Evolutionary conservation across 2,329 filamentous ascomycete species (phyloP).

Genomic region (Magnaporthiopsis rhizophila): DNA sequence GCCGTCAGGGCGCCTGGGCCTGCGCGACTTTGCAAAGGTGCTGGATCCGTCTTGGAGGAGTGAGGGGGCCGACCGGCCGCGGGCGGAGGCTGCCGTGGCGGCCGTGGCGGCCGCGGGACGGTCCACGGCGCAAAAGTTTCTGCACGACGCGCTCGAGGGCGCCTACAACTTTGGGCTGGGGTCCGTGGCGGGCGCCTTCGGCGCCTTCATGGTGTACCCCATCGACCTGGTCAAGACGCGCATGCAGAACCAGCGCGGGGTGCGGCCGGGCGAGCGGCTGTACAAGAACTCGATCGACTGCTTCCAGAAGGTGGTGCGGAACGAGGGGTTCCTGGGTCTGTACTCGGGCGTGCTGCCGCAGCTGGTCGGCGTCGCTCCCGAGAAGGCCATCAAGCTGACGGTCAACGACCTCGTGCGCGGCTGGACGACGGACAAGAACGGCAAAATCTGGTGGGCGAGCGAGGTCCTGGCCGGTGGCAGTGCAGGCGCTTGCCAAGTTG

Average conservation of each 20-base stretch:
- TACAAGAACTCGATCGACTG: slow-evolving; percentile 99
- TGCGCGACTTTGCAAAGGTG: slow-evolving; percentile 87
- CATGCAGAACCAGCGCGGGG: slow-evolving; percentile 91
- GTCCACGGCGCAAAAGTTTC: slow-evolving; percentile 44
- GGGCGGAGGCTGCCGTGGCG: slow-evolving; percentile 32
- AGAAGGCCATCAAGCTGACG: slow-evolving; percentile 98
- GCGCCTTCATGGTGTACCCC: slow-evolving; percentile 98
- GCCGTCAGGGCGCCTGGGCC: slow-evolving; percentile 73
- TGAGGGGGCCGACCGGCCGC: slow-evolving; percentile 23
- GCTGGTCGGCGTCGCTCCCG: slow-evolving; percentile 93
- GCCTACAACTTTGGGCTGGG: slow-evolving; percentile 86
- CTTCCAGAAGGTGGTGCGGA: slow-evolving; percentile 83
- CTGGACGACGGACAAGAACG: slow-evolving; percentile 65
- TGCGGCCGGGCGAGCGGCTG: slow-evolving; percentile 72
- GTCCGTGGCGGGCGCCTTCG: slow-evolving; percentile 87
- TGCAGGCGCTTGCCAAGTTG: slow-evolving; percentile 92
- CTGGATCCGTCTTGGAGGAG: slow-evolving; percentile 87
- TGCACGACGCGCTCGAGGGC: slow-evolving; percentile 64
- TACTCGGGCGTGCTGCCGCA: slow-evolving; percentile 95
- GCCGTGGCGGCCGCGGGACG: slow-evolving; percentile 36
- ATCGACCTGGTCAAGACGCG: slow-evolving; percentile 98
- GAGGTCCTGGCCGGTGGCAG: slow-evolving; percentile 84
- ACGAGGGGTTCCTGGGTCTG: slow-evolving; percentile 81
- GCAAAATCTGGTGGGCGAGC: slow-evolving; percentile 59
- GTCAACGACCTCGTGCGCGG: slow-evolving; percentile 89